These are phyloP conservation scores for Suillus bovinus DNA, from an alignment of 768 basidiomycete genomes.

Conservation along the genomic window DNA sequence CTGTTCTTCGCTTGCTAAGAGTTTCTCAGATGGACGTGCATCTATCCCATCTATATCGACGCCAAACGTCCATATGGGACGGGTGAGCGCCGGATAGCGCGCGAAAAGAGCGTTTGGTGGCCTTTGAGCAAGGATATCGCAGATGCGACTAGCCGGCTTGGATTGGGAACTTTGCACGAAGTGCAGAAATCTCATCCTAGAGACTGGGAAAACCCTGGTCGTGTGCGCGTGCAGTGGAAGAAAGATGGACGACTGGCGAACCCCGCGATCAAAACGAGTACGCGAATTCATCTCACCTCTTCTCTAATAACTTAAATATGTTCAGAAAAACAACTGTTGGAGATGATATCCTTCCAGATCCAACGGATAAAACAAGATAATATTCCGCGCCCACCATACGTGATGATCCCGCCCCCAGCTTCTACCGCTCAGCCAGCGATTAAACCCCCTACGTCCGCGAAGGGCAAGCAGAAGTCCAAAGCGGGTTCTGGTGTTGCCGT, in stretches of 20 bases:
- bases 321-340: conserved; percentile 77
- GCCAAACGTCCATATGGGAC: conserved; percentile 87
- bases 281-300: conserved; percentile 28
- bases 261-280: conserved; percentile 73
- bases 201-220: conserved; percentile 98
- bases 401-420: conserved; percentile 31
- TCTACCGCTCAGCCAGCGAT: conserved; percentile 31
- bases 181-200: conserved; percentile 89
- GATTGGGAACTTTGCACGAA: conserved; percentile 83
- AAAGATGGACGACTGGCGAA: conserved; percentile 71
- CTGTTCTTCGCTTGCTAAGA: conserved; percentile 10
- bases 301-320: not conserved
- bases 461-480: conserved; percentile 60
- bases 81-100: conserved; percentile 79
- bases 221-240: conserved; percentile 93
- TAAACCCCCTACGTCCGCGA: conserved; percentile 32
- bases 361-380: conserved; percentile 72
- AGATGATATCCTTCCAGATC: conserved; percentile 72
- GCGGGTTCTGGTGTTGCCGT: conserved; percentile 34
- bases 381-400: conserved; percentile 65
- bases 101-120: conserved; percentile 88
- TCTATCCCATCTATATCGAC: conserved; percentile 97
- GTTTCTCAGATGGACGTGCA: conserved; percentile 79
- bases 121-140: conserved; percentile 93
- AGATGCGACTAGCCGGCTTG: conserved; percentile 74